Conservation (phyloP, 73 alveolate genomes). For the Blepharisma stoltei region DNA sequence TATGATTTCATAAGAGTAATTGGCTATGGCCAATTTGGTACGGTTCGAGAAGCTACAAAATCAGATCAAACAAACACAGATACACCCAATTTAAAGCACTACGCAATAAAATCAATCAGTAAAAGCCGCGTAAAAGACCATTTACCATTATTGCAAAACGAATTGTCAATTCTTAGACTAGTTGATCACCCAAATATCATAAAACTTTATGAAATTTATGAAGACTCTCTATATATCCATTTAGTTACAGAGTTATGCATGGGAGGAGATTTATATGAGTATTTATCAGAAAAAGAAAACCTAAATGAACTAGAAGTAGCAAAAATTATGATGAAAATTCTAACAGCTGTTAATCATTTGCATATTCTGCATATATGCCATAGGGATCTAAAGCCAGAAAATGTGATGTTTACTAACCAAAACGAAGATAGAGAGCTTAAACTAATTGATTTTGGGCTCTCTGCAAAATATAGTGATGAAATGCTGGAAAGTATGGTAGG, state of each 20-base stretch:
- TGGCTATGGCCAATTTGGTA: slow-evolving; percentile 31
- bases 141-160: slow-evolving; percentile 63
- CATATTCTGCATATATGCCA: slow-evolving; percentile 89
- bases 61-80: background rate
- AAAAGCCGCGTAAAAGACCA: slow-evolving; percentile 41
- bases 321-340: slow-evolving; percentile 46
- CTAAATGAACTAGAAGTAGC: slow-evolving; percentile 27
- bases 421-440: slow-evolving; percentile 73
- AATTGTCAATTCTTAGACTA: slow-evolving; percentile 66
- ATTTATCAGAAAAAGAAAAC: background rate
- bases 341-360: slow-evolving; percentile 84
- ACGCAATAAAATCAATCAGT: slow-evolving; percentile 26
- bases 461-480: slow-evolving; percentile 45
- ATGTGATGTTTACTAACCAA: slow-evolving; percentile 64
- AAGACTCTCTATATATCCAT: slow-evolving; percentile 71
- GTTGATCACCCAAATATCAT: slow-evolving; percentile 88
- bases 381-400: slow-evolving; percentile 97
- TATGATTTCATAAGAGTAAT: slow-evolving; percentile 19
- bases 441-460: slow-evolving; percentile 93
- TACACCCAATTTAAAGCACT: background rate
- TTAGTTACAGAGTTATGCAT: slow-evolving; percentile 83
- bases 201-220: slow-evolving; percentile 83
- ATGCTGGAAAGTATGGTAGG: slow-evolving; percentile 37
- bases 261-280: slow-evolving; percentile 76
- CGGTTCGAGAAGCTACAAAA: slow-evolving; percentile 22